Conservation (phyloP, 176 grass and related monocot species). For the Bolboschoenus planiculmis region DNA sequence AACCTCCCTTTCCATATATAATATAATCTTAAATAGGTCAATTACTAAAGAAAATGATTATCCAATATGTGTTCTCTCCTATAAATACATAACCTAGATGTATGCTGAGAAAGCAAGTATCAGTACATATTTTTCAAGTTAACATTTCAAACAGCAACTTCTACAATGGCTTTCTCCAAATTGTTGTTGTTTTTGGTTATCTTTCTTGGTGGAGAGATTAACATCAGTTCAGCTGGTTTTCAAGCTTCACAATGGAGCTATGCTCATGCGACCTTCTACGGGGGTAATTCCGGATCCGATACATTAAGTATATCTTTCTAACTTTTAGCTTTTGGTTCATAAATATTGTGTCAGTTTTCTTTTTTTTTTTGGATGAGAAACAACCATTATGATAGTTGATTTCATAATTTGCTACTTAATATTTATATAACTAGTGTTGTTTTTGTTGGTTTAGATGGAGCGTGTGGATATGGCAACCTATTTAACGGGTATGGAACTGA, state of each 20-base stretch:
- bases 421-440: background rate
- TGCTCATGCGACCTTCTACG: constrained; percentile 82
- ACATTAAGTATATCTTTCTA: constrained; percentile 42
- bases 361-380: background rate
- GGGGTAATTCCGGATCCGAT: constrained; percentile 55
- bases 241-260: constrained; percentile 41
- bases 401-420: background rate
- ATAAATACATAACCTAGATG: constrained; percentile 13
- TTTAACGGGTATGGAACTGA: constrained; percentile 49
- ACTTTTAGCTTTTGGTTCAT: background rate
- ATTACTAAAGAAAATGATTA: background rate
- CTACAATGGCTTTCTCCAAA: constrained; percentile 27
- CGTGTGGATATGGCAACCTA: constrained; percentile 66
- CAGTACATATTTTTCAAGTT: constrained; percentile 1
- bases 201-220: constrained; percentile 21
- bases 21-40: background rate
- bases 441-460: constrained; percentile 45
- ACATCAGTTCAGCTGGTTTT: constrained; percentile 38
- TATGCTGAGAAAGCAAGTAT: constrained; percentile 10
- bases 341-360: background rate
- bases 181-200: constrained; percentile 18
- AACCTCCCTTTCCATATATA: background rate
- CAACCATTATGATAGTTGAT: background rate
- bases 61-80: background rate
- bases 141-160: background rate